phyloP scores from a whole-genome alignment of 306 rosid genomes.

The Spatholobus suberectus region DNA sequence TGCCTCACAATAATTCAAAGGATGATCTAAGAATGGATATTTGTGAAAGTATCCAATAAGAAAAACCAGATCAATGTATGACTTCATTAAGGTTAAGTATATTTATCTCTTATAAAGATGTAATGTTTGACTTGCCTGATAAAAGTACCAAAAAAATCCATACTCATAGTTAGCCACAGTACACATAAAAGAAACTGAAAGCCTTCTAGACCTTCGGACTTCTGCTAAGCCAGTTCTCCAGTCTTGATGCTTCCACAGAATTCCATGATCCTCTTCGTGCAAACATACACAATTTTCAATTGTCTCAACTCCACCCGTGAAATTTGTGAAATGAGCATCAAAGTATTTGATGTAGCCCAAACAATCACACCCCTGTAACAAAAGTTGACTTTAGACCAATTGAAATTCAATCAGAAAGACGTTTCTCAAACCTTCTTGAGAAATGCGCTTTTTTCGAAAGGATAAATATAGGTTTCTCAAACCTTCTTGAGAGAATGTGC shows the following conservation, averaged over 20 bases:
- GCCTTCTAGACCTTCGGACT: constrained; percentile 86
- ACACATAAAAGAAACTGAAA: constrained; percentile 77
- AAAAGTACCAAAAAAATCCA: constrained; percentile 88
- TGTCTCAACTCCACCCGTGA: constrained; percentile 82
- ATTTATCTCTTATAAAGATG: neutral
- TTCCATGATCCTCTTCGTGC: constrained; percentile 89
- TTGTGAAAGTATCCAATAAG: neutral
- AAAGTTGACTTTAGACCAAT: constrained; percentile 35
- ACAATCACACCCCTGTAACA: constrained; percentile 79
- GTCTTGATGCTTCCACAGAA: constrained; percentile 93
- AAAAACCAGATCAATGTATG: neutral
- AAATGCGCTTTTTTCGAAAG: constrained; percentile 88
- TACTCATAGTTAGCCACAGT: constrained; percentile 92
- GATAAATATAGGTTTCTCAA: neutral
- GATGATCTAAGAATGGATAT: neutral
- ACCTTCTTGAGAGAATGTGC: constrained; percentile 90
- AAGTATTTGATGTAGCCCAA: constrained; percentile 81
- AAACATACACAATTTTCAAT: constrained; percentile 80
- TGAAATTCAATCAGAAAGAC: neutral
- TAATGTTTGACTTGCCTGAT: constrained; percentile 71
- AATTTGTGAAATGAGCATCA: constrained; percentile 84
- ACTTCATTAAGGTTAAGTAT: neutral
- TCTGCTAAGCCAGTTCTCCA: constrained; percentile 92
- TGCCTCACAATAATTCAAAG: neutral
- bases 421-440: constrained; percentile 66